phyloP scores from a whole-genome alignment of 768 basidiomycete genomes.

The Tephrocybe sp. region DNA sequence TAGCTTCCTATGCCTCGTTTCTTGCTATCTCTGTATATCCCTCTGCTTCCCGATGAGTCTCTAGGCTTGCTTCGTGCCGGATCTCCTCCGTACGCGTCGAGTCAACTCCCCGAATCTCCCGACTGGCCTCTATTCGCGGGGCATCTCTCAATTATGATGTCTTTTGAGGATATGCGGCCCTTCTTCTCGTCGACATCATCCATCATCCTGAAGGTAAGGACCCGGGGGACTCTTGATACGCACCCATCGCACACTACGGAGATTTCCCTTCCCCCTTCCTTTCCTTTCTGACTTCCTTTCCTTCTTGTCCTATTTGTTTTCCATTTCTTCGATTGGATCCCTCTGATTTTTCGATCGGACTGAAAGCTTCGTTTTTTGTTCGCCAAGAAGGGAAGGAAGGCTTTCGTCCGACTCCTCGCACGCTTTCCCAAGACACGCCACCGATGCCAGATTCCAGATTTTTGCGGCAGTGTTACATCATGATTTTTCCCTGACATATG shows the following conservation, averaged over 20 bases:
- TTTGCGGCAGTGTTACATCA: no score
- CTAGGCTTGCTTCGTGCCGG: conserved; percentile 1
- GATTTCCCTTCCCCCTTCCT: no score
- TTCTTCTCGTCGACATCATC: conserved; percentile 13
- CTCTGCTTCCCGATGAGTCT: not conserved
- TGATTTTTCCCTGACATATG: no score
- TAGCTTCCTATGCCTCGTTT: not conserved
- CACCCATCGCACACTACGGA: no score
- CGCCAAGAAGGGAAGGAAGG: no score
- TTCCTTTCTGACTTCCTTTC: no score
- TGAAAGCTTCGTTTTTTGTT: no score
- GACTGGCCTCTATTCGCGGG: conserved; percentile 6
- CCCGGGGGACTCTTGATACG: conserved; percentile 16
- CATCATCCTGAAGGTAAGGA: conserved; percentile 8
- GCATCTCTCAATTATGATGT: not conserved
- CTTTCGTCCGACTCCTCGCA: no score
- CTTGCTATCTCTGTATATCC: not conserved
- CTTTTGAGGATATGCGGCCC: not conserved
- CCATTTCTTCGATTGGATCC: not conserved
- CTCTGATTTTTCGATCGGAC: not conserved
- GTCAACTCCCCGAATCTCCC: not conserved
- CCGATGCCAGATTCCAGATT: not conserved
- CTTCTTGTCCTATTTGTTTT: no score
- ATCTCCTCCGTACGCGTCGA: conserved; percentile 7
- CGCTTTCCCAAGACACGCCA: not conserved